Evolutionary conservation across 2,329 filamentous ascomycete species (phyloP).

Genomic region (Monilinia laxa): DNA sequence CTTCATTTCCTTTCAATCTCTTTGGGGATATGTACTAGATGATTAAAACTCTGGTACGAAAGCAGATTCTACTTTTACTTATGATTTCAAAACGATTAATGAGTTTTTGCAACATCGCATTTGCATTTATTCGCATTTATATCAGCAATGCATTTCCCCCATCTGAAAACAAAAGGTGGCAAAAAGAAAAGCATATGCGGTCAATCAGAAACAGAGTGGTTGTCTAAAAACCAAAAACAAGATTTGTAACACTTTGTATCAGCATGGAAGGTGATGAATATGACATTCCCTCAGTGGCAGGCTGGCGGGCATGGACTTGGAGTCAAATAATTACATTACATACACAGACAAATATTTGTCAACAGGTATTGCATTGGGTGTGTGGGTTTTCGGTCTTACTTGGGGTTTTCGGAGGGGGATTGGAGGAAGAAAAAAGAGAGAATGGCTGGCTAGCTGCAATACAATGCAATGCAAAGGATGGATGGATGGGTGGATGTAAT

Average conservation of each 20-base stretch:
- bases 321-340: slow-evolving; percentile 1
- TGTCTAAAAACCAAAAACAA: not conserved
- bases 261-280: not conserved
- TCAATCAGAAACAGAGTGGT: not conserved
- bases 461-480: not conserved
- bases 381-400: not conserved
- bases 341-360: not conserved
- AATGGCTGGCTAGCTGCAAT: too few relatives aligned
- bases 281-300: not conserved
- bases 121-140: not conserved
- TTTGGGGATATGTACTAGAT: not conserved
- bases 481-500: too few relatives aligned
- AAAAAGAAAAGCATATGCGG: not conserved
- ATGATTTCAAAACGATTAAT: slow-evolving; percentile 1
- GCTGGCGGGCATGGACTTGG: not conserved
- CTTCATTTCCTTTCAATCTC: not conserved
- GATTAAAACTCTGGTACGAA: not conserved
- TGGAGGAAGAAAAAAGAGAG: not conserved
- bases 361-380: not conserved
- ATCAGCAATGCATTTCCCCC: too few relatives aligned
- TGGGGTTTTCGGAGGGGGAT: not conserved
- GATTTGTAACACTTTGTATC: not conserved
- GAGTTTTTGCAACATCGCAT: not conserved
- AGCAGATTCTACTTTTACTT: not conserved
- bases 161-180: not conserved